These are phyloP conservation scores for Spizellomyces punctatus DNA, from an alignment of 192 early-diverging fungal species.

Conservation along the genomic window DNA sequence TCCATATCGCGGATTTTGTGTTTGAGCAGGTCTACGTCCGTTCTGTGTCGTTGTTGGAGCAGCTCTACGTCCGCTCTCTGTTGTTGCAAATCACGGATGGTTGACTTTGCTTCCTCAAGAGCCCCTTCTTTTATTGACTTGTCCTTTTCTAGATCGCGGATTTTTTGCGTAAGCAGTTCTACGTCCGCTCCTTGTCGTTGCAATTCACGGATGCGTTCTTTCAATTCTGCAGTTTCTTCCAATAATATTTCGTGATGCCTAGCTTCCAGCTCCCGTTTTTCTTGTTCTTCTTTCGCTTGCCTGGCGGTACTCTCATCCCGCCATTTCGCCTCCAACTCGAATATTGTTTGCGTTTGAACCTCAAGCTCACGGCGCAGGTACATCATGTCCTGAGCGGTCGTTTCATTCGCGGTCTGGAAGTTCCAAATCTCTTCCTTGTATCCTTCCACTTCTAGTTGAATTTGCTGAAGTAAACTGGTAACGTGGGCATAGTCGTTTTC, in stretches of 20 bases:
- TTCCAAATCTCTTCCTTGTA: neutral
- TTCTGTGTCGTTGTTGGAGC: neutral
- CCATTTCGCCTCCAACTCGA: neutral
- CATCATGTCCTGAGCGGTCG: neutral
- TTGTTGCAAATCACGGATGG: too few species aligned
- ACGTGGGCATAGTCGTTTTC: constrained; percentile 1
- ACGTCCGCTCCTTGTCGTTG: neutral
- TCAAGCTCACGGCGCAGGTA: neutral
- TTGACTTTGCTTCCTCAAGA: too few species aligned
- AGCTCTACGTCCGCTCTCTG: neutral
- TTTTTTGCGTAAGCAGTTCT: neutral
- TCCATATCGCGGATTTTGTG: neutral
- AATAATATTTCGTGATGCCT: too few species aligned
- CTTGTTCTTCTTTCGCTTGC: neutral
- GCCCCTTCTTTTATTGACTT: too few species aligned
- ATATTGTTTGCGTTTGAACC: neutral
- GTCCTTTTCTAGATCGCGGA: neutral
- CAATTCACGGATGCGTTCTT: neutral
- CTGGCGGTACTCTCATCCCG: neutral
- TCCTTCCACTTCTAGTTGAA: neutral
- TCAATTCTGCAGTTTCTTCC: too few species aligned
- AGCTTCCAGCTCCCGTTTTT: neutral
- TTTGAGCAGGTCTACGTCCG: neutral
- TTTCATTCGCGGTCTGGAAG: neutral
- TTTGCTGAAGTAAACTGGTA: neutral